Conservation (phyloP, 148 eudicot genomes). For the Fagopyrum tataricum region DNA sequence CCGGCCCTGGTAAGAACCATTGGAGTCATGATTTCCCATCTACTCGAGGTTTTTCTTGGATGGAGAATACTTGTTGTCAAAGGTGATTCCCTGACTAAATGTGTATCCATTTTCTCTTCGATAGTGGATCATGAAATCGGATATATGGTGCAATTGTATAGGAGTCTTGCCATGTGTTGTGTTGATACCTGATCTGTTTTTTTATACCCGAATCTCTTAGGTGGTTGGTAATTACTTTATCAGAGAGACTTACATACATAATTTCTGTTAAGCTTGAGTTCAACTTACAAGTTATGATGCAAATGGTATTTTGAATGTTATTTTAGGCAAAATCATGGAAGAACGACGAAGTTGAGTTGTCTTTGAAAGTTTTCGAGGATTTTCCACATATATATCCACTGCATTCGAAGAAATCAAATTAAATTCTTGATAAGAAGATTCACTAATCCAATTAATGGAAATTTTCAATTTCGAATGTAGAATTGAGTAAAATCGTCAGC, state of each 20-base stretch:
- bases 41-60: slow-evolving; percentile 58
- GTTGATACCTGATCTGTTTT: slow-evolving; percentile 88
- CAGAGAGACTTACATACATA: background rate
- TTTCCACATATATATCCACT: slow-evolving; percentile 38
- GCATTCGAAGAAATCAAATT: slow-evolving; percentile 54
- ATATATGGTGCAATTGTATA: slow-evolving; percentile 23
- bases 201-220: slow-evolving; percentile 96
- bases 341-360: slow-evolving; percentile 73
- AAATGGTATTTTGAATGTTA: background rate
- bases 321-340: slow-evolving; percentile 83
- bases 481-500: slow-evolving; percentile 60
- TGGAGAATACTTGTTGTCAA: slow-evolving; percentile 80
- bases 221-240: slow-evolving; percentile 65
- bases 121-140: background rate
- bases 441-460: background rate
- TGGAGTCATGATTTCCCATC: slow-evolving; percentile 73
- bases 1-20: slow-evolving; percentile 71
- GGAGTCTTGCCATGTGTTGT: slow-evolving; percentile 68
- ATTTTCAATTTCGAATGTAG: slow-evolving; percentile 23
- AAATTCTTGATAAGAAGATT: background rate
- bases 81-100: slow-evolving; percentile 36
- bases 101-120: background rate
- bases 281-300: background rate
- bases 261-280: background rate
- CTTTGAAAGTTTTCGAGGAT: slow-evolving; percentile 90